These are phyloP conservation scores for Aspergillus sojae DNA, from an alignment of 2,329 filamentous ascomycete genomes.

Conservation along the genomic window DNA sequence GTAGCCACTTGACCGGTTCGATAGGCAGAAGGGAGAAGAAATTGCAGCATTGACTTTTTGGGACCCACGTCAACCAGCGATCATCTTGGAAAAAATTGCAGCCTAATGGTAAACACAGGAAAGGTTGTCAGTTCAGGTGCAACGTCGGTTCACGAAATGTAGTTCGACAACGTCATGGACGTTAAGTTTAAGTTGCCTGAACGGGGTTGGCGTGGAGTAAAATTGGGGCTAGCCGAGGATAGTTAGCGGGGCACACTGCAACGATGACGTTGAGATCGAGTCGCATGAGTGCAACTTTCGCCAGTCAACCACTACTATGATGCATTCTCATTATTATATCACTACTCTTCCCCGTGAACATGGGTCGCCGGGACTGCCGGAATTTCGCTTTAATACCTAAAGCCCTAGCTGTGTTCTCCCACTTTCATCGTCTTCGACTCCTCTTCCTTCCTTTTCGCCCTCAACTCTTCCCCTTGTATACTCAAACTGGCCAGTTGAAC, in stretches of 20 bases:
- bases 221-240: constrained; percentile 24
- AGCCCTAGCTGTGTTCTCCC: constrained; percentile 8
- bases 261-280: constrained; percentile 38
- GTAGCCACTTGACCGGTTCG: neutral
- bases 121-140: constrained; percentile 21
- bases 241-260: constrained; percentile 27
- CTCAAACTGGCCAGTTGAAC: neutral
- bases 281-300: constrained; percentile 4
- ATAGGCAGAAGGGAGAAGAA: neutral
- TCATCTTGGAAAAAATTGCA: constrained; percentile 1
- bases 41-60: constrained; percentile 18
- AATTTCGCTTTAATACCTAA: constrained; percentile 22
- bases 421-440: neutral
- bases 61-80: neutral
- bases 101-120: neutral
- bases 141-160: constrained; percentile 26
- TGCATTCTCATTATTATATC: constrained; percentile 32
- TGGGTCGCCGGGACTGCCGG: constrained; percentile 25
- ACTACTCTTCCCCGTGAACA: constrained; percentile 15
- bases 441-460: neutral
- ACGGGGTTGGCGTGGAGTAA: constrained; percentile 21
- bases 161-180: constrained; percentile 36
- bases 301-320: constrained; percentile 11
- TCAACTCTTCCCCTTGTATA: neutral
- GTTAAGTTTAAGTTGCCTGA: constrained; percentile 16